Percentiles rank a stretch among this genome's conserved stretches.
Conservation (phyloP, 768 basidiomycete genomes). For the Naganishia vishniacii region DNA sequence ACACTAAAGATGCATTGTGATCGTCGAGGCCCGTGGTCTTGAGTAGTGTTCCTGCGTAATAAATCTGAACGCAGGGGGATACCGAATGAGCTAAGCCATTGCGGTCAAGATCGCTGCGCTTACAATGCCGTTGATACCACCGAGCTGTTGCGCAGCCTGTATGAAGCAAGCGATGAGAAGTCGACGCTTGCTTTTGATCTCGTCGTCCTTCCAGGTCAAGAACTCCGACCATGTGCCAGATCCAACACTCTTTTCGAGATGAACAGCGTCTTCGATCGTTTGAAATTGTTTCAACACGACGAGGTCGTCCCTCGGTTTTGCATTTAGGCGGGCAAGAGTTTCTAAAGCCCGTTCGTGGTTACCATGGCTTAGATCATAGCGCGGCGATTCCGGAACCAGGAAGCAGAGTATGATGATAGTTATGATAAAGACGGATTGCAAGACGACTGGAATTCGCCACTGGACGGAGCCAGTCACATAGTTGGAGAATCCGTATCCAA, state of each 20-base stretch:
- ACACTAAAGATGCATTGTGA: slow-evolving; percentile 32
- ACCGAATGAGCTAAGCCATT: no score
- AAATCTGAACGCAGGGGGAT: no score
- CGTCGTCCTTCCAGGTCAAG: slow-evolving; percentile 30
- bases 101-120: no score
- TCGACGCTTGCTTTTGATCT: slow-evolving; percentile 33
- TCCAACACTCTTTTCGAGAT: slow-evolving; percentile 30
- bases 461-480: slow-evolving; percentile 27
- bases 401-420: slow-evolving; percentile 32
- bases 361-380: slow-evolving; percentile 29
- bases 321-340: slow-evolving; percentile 30
- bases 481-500: slow-evolving; percentile 37
- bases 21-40: slow-evolving; percentile 28
- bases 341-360: slow-evolving; percentile 23
- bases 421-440: slow-evolving; percentile 37
- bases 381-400: slow-evolving; percentile 37
- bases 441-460: slow-evolving; percentile 36
- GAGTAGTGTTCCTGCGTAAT: slow-evolving; percentile 35
- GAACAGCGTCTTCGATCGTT: slow-evolving; percentile 28
- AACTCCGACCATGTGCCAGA: slow-evolving; percentile 34
- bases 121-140: slow-evolving; percentile 38
- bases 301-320: slow-evolving; percentile 23
- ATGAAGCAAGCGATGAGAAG: slow-evolving; percentile 38
- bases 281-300: slow-evolving; percentile 29
- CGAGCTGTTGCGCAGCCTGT: slow-evolving; percentile 40